phyloP scores from a whole-genome alignment of 768 basidiomycete species.

The Omphalotus guepiniiformis region DNA sequence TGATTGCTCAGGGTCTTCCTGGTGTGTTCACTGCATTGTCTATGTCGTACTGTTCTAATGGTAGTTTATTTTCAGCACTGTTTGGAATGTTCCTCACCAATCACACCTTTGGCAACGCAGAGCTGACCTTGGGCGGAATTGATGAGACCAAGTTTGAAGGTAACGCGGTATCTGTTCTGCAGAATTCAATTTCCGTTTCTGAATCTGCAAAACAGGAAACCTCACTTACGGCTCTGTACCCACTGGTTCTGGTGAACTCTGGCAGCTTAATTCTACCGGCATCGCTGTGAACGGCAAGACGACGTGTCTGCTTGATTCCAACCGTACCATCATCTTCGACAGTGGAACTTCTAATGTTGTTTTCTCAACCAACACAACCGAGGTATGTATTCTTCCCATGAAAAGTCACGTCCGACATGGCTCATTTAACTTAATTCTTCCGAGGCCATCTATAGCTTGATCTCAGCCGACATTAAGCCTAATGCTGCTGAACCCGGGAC shows the following conservation, averaged over 20 bases:
- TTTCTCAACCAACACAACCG: slow-evolving; percentile 44
- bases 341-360: slow-evolving; percentile 54
- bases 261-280: slow-evolving; percentile 41
- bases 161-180: slow-evolving; percentile 12
- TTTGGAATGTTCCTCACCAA: slow-evolving; percentile 52
- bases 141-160: slow-evolving; percentile 50
- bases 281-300: slow-evolving; percentile 53
- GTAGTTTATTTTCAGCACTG: slow-evolving; percentile 39
- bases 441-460: slow-evolving; percentile 52
- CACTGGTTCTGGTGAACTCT: slow-evolving; percentile 30
- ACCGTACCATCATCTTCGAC: slow-evolving; percentile 50
- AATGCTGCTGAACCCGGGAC: slow-evolving; percentile 47
- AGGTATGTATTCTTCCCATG: slow-evolving; percentile 15
- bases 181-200: background rate
- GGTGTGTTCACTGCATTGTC: slow-evolving; percentile 26
- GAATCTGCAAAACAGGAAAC: slow-evolving; percentile 28
- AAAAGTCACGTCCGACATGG: slow-evolving; percentile 1
- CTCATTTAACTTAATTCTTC: background rate
- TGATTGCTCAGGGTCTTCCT: slow-evolving; percentile 45
- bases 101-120: slow-evolving; percentile 41
- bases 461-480: slow-evolving; percentile 53
- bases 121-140: slow-evolving; percentile 50
- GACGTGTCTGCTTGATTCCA: slow-evolving; percentile 33
- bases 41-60: background rate
- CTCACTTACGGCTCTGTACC: slow-evolving; percentile 40